Conservation (phyloP, 2,329 filamentous ascomycete species). For the Pezicula neosporulosa region DNA sequence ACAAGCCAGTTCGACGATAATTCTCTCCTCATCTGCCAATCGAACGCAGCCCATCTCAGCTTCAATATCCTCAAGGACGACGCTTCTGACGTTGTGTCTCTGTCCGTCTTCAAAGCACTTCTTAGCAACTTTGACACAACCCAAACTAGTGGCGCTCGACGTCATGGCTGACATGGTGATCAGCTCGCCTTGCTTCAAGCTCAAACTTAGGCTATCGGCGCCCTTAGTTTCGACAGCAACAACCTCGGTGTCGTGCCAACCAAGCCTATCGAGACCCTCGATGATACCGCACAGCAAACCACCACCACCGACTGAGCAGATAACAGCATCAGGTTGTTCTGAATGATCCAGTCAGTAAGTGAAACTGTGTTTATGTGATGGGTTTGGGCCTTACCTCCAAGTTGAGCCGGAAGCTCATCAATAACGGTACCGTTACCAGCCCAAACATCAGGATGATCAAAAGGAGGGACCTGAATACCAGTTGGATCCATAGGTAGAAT, state of each 20-base stretch:
- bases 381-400: no score
- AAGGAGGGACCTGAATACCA: slow-evolving; percentile 66
- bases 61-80: slow-evolving; percentile 64
- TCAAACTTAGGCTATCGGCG: slow-evolving; percentile 65
- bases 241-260: slow-evolving; percentile 37
- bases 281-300: slow-evolving; percentile 76
- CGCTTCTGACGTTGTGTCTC: slow-evolving; percentile 10
- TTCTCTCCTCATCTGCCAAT: slow-evolving; percentile 76
- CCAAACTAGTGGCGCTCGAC: slow-evolving; percentile 70
- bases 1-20: slow-evolving; percentile 82
- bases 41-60: slow-evolving; percentile 74
- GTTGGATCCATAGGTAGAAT: slow-evolving; percentile 44
- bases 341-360: neutral
- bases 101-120: slow-evolving; percentile 62
- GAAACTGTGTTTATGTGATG: no score
- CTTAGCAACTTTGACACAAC: slow-evolving; percentile 64
- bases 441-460: slow-evolving; percentile 68
- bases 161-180: slow-evolving; percentile 69
- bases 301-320: slow-evolving; percentile 78
- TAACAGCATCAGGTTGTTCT: slow-evolving; percentile 38
- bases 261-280: slow-evolving; percentile 43
- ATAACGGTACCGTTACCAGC: slow-evolving; percentile 59
- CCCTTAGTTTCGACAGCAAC: slow-evolving; percentile 75
- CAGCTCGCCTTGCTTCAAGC: slow-evolving; percentile 51
- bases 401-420: slow-evolving; percentile 26